Evolutionary conservation across 148 eudicot species (phyloP).

Genomic region (Rhododendron kiyosumense): DNA sequence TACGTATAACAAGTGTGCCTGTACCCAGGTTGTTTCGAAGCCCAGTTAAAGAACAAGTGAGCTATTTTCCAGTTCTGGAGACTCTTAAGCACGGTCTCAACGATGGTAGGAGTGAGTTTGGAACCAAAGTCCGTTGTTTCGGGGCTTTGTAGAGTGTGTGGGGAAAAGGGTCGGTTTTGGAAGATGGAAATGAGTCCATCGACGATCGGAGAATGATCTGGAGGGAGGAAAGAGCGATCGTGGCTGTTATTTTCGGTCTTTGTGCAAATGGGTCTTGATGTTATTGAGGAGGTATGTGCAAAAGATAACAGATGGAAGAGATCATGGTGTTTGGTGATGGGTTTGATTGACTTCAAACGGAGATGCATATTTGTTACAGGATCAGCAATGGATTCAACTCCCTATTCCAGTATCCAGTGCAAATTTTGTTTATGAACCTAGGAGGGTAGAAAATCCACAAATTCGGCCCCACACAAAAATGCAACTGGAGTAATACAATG

Average conservation of each 20-base stretch:
- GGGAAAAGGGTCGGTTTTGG: constrained; percentile 25
- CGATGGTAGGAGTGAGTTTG: constrained; percentile 47
- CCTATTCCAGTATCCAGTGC: too few relatives aligned
- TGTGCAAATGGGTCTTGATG: neutral
- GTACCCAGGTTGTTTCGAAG: constrained; percentile 50
- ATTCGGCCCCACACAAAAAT: too few relatives aligned
- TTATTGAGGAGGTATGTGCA: neutral
- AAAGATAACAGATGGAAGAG: neutral
- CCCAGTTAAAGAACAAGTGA: constrained; percentile 60
- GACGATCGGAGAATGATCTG: constrained; percentile 9
- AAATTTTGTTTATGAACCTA: too few relatives aligned
- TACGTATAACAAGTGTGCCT: constrained; percentile 58
- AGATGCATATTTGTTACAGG: neutral
- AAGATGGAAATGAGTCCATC: constrained; percentile 41
- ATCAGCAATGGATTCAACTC: too few relatives aligned
- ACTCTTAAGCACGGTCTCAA: constrained; percentile 43
- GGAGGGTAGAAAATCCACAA: too few relatives aligned
- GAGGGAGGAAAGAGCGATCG: neutral
- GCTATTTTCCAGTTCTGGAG: constrained; percentile 58
- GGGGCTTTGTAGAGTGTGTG: too few relatives aligned
- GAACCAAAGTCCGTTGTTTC: constrained; percentile 38
- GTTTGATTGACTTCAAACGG: neutral
- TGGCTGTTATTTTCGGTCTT: neutral
- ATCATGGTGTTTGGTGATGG: too few relatives aligned
- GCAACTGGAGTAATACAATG: too few relatives aligned